phyloP scores from a whole-genome alignment of 2,329 filamentous ascomycete species.

The Phaeophleospora eucalypticola region DNA sequence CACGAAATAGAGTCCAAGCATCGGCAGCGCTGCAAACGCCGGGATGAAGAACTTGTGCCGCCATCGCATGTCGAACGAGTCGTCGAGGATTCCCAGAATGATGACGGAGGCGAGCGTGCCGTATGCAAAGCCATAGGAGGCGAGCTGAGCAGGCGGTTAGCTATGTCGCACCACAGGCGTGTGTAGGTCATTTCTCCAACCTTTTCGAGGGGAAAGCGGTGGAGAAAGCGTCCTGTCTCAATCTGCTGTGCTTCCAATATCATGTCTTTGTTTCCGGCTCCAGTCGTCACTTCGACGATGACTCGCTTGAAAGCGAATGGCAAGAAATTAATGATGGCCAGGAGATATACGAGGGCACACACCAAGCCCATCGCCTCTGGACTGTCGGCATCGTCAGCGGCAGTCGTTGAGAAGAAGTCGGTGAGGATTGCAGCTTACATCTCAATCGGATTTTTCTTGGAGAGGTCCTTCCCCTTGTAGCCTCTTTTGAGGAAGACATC shows the following conservation, averaged over 20 bases:
- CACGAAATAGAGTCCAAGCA: constrained; percentile 96
- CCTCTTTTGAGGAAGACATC: constrained; percentile 83
- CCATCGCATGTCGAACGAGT: constrained; percentile 97
- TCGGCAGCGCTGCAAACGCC: constrained; percentile 84
- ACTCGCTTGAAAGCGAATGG: constrained; percentile 98
- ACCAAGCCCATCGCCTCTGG: constrained; percentile 96
- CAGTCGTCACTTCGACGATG: constrained; percentile 90
- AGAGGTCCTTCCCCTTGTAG: constrained; percentile 83
- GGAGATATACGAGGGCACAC: constrained; percentile 85
- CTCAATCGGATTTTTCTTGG: constrained; percentile 69
- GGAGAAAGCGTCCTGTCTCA: constrained; percentile 78
- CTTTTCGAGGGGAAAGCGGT: constrained; percentile 91
- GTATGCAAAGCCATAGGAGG: constrained; percentile 90
- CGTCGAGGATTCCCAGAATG: constrained; percentile 88
- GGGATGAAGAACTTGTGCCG: constrained; percentile 98
- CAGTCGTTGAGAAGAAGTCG: background rate
- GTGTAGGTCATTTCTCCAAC: constrained; percentile 17
- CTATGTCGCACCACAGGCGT: constrained; percentile 46
- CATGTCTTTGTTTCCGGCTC: constrained; percentile 85
- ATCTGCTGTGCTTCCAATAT: constrained; percentile 69
- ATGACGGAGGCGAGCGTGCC: constrained; percentile 87
- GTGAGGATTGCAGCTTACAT: constrained; percentile 51
- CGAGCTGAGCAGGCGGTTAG: constrained; percentile 57
- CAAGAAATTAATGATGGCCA: constrained; percentile 85
- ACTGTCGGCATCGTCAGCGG: constrained; percentile 39